These are phyloP conservation scores for Odontarrhena argentea DNA, from an alignment of 345 rosid genomes.

Conservation along the genomic window DNA sequence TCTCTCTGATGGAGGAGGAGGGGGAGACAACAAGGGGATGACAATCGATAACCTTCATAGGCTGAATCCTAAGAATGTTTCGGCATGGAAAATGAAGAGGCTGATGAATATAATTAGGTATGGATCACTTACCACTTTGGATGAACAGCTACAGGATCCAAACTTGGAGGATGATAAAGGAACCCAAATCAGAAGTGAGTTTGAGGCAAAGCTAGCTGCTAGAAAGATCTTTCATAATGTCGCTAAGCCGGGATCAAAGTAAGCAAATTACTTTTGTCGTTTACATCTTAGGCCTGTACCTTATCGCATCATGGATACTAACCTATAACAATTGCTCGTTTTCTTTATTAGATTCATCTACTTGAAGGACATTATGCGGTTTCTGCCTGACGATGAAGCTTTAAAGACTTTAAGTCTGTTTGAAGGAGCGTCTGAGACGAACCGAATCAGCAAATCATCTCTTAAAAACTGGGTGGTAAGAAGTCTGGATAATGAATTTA, in stretches of 20 bases:
- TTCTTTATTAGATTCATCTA: slow-evolving; percentile 56
- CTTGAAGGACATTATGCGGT: slow-evolving; percentile 68
- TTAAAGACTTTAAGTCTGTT: slow-evolving; percentile 62
- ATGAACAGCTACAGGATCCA: slow-evolving; percentile 56
- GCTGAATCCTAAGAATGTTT: slow-evolving; percentile 60
- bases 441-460: slow-evolving; percentile 58
- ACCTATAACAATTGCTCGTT: background rate
- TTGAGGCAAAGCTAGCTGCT: slow-evolving; percentile 54
- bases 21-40: slow-evolving; percentile 47
- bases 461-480: slow-evolving; percentile 88
- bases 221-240: slow-evolving; percentile 58
- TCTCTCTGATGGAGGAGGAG: slow-evolving; percentile 42
- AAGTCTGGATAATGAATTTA: background rate
- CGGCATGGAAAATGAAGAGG: slow-evolving; percentile 81
- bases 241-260: slow-evolving; percentile 51
- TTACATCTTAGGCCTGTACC: background rate
- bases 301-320: background rate
- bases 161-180: slow-evolving; percentile 50
- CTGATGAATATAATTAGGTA: slow-evolving; percentile 60
- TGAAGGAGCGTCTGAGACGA: slow-evolving; percentile 64
- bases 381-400: slow-evolving; percentile 72
- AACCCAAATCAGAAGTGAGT: slow-evolving; percentile 57
- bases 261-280: background rate
- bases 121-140: slow-evolving; percentile 63
- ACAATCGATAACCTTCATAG: slow-evolving; percentile 55